phyloP scores from a whole-genome alignment of 2,329 filamentous ascomycete species.

The Penicillium sp. region DNA sequence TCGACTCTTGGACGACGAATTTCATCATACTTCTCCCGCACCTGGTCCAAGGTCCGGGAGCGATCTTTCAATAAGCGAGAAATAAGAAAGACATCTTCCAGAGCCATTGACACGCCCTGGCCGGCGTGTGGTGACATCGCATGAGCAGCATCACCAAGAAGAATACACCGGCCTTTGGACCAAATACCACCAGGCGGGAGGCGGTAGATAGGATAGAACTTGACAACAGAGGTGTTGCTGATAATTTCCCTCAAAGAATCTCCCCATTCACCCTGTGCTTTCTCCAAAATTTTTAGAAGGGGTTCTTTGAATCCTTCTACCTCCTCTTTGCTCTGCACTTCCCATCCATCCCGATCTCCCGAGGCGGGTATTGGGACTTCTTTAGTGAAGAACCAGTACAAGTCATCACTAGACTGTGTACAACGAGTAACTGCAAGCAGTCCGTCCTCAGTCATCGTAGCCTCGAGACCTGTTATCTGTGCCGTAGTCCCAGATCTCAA shows the following conservation, averaged over 20 bases:
- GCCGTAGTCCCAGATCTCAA: constrained; percentile 1
- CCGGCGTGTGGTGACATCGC: constrained; percentile 47
- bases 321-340: constrained; percentile 33
- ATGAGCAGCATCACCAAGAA: constrained; percentile 40
- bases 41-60: constrained; percentile 19
- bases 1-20: constrained; percentile 37
- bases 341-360: constrained; percentile 39
- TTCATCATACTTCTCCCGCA: constrained; percentile 30
- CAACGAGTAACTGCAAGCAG: constrained; percentile 32
- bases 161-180: constrained; percentile 41
- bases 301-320: constrained; percentile 35
- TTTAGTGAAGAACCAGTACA: constrained; percentile 38
- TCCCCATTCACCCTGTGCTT: constrained; percentile 33
- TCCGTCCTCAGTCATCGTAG: constrained; percentile 35
- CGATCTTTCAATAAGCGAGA: constrained; percentile 30
- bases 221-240: constrained; percentile 25
- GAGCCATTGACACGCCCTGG: constrained; percentile 58
- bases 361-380: constrained; percentile 31
- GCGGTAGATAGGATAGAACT: constrained; percentile 44
- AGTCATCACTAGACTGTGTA: constrained; percentile 24
- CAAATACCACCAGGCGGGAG: constrained; percentile 39
- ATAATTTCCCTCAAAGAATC: constrained; percentile 19
- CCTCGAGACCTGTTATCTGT: constrained; percentile 29
- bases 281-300: constrained; percentile 26
- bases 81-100: constrained; percentile 52